phyloP scores from a whole-genome alignment of 768 basidiomycete species.

The Jaapia argillacea region DNA sequence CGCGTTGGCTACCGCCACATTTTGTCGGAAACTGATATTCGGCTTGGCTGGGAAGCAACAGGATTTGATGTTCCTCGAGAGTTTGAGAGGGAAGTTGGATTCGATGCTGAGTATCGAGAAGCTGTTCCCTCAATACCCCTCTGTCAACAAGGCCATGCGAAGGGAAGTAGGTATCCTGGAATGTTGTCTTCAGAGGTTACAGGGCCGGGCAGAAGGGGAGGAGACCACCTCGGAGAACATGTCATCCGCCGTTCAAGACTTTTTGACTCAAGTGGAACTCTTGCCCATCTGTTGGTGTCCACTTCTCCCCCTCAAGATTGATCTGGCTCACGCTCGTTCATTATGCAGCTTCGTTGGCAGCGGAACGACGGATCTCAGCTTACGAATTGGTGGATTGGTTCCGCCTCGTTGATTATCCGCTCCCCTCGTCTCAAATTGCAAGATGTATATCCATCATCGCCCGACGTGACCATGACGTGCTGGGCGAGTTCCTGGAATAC shows the following conservation, averaged over 20 bases:
- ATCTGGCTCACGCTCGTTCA: no score
- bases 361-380: no score
- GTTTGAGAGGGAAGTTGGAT: slow-evolving; percentile 26
- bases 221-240: no score
- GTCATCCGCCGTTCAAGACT: slow-evolving; percentile 29
- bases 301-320: neutral
- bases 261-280: slow-evolving; percentile 33
- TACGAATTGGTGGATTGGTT: slow-evolving; percentile 58
- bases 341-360: no score
- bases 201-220: slow-evolving; percentile 6
- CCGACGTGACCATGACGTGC: no score
- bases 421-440: no score
- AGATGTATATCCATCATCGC: no score
- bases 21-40: slow-evolving; percentile 52
- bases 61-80: slow-evolving; percentile 28
- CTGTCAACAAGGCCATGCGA: slow-evolving; percentile 23
- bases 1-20: slow-evolving; percentile 50
- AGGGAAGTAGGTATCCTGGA: slow-evolving; percentile 35
- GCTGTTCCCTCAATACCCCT: slow-evolving; percentile 20
- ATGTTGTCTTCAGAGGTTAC: slow-evolving; percentile 23
- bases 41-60: slow-evolving; percentile 45
- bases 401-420: slow-evolving; percentile 31
- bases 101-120: slow-evolving; percentile 17
- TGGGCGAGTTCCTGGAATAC: no score
- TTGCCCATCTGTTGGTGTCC: slow-evolving; percentile 35